These are phyloP conservation scores for Endothia cerciana DNA, from an alignment of 2,329 filamentous ascomycete species.

Conservation along the genomic window DNA sequence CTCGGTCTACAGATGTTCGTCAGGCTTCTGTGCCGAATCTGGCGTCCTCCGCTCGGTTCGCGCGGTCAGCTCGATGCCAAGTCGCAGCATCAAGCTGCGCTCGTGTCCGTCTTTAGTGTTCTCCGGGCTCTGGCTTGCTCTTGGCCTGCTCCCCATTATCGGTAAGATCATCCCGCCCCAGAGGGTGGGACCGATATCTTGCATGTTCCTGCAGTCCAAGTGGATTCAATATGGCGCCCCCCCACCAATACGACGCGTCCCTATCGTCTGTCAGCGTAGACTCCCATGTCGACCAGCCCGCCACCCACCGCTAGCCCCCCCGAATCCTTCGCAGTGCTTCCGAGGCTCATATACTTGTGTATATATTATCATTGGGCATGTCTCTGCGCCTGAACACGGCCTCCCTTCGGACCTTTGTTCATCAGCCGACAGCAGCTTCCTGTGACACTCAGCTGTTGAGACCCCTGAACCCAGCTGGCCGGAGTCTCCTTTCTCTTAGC, in stretches of 20 bases:
- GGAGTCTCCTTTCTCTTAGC: not conserved
- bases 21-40: no score
- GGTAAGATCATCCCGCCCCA: not conserved
- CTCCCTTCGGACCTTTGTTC: not conserved
- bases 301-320: not conserved
- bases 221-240: conserved; percentile 1
- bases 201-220: conserved; percentile 15
- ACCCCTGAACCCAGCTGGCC: not conserved
- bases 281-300: conserved; percentile 1
- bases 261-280: not conserved
- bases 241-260: conserved; percentile 1
- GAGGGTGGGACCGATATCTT: conserved; percentile 12
- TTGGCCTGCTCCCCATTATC: not conserved
- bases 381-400: not conserved
- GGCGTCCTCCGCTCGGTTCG: not conserved
- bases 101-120: not conserved
- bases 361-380: conserved; percentile 3
- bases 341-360: not conserved
- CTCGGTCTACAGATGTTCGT: not conserved
- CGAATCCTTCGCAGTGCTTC: not conserved
- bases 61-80: not conserved
- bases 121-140: not conserved
- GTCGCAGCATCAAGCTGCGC: not conserved
- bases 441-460: not conserved
- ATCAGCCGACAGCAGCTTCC: not conserved